A percentile compares a stretch with the other conserved stretches of the same genome.
These are phyloP conservation scores for Lyophyllum shimeji DNA, from an alignment of 768 basidiomycete species.

Conservation along the genomic window DNA sequence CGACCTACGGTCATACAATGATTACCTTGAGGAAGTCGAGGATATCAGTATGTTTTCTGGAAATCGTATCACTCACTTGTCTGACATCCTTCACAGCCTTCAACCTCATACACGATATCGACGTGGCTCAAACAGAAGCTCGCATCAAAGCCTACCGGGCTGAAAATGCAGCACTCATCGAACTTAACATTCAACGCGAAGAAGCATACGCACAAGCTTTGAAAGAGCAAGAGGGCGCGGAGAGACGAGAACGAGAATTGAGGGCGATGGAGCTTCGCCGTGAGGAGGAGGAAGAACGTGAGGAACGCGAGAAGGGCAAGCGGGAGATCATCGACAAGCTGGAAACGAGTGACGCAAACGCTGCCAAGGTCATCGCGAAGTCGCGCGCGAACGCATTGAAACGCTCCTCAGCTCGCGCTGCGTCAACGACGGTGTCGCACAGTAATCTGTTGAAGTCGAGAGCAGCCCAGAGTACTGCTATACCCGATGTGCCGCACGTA, in stretches of 20 bases:
- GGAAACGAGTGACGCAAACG: conserved; percentile 74
- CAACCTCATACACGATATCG: conserved; percentile 91
- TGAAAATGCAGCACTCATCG: conserved; percentile 81
- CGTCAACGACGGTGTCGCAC: conserved; percentile 43
- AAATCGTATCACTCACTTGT: conserved; percentile 1
- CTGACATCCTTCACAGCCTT: conserved; percentile 59
- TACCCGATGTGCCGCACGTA: conserved; percentile 80
- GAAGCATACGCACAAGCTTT: conserved; percentile 72
- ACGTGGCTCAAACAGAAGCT: conserved; percentile 77
- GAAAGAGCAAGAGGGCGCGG: conserved; percentile 79
- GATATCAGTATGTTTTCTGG: conserved; percentile 56
- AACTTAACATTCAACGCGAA: conserved; percentile 80
- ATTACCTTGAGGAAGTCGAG: conserved; percentile 96
- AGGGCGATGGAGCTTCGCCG: conserved; percentile 65
- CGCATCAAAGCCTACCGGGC: conserved; percentile 76
- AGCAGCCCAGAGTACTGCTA: conserved; percentile 60
- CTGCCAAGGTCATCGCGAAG: conserved; percentile 67
- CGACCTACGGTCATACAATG: conserved; percentile 80
- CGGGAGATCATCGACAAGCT: conserved; percentile 79
- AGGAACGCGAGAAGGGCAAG: conserved; percentile 69
- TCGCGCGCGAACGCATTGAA: conserved; percentile 64
- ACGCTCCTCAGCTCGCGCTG: conserved; percentile 56
- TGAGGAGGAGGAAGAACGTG: conserved; percentile 74
- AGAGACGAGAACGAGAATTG: conserved; percentile 66
- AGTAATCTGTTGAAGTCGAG: conserved; percentile 57